Base-by-base conservation (phyloP, 2,329 filamentous ascomycete genomes). In the Chalaropsis thielavioides region DNA sequence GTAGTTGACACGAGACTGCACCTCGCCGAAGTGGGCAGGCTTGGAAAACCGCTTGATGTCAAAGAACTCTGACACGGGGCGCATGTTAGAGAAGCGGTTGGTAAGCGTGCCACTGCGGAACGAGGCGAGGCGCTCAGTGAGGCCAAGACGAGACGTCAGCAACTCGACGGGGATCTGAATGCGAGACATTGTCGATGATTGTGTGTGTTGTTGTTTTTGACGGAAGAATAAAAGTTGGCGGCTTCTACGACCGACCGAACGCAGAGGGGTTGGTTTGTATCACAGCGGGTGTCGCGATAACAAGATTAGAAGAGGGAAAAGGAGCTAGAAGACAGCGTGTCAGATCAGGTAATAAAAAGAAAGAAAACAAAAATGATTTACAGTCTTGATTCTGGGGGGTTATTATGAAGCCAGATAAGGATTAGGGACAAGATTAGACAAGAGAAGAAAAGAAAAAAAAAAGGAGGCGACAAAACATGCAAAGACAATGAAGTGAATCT, bases 21-120 rank as follows among this genome's bases (percentile, higher is more conserved):
- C 85, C 76, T 96, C 92, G 69, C 79, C 80, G 72, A 97, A 96
- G 79, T 95, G 95, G 73, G 83, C 84, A 35, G 94, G 94, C 80
- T 97, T 99, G 70, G 90, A 95, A 65, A 99, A 72, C 70, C 92
- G 90, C 84, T 96, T 96, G 78, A 97, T 76, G 77, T 97, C 92
- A 76, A 96, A 82, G 78, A 99, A 99, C 77, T 99, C 94, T 74
- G 87, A 86, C 71, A 97, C 76, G 68, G 94, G 92, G 68, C 87
- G 88, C 73, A 99, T 82, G 78, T 96, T 97, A 76, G 92, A 86
- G 76, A 97, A 97, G 69, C 94, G 87, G 69, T 86, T 83, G 67
- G 83, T 83, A 68, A 97, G 75, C 41, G 89, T 88, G 70, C 91
- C 89, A 67, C 85, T 85, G 24, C 31, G 46, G 69, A 96, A 81